These are phyloP conservation scores for Candida khao-thaluensis DNA, from an alignment of 805 yeast species.

Conservation along the genomic window DNA sequence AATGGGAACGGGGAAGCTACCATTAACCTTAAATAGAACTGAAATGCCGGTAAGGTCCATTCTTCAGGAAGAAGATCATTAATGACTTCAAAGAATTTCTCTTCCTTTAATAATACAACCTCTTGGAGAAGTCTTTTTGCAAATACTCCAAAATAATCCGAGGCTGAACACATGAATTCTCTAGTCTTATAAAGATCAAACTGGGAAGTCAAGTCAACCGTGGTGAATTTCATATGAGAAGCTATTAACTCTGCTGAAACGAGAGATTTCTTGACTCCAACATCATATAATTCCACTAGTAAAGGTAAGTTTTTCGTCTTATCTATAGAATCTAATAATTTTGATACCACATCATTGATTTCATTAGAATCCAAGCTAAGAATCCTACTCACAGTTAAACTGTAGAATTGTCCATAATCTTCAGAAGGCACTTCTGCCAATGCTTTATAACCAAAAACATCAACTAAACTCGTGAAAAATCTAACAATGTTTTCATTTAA, in stretches of 20 bases:
- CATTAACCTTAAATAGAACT: slow-evolving; percentile 31
- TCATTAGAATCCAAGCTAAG: not conserved
- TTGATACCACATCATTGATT: not conserved
- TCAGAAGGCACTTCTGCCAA: not conserved
- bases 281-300: not conserved
- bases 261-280: not conserved
- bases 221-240: slow-evolving; percentile 11
- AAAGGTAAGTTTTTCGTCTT: slow-evolving; percentile 3
- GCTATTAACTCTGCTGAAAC: slow-evolving; percentile 8
- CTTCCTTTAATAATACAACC: slow-evolving; percentile 20
- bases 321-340: slow-evolving; percentile 2
- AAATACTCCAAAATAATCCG: slow-evolving; percentile 22
- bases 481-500: slow-evolving; percentile 6
- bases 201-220: slow-evolving; percentile 16
- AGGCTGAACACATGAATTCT: too few relatives aligned
- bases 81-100: slow-evolving; percentile 24
- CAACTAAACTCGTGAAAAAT: not conserved
- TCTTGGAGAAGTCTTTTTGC: slow-evolving; percentile 37
- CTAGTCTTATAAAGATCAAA: slow-evolving; percentile 24
- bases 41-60: slow-evolving; percentile 34
- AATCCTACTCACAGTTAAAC: not conserved
- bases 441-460: slow-evolving; percentile 3
- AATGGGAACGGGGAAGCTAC: slow-evolving; percentile 35
- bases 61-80: slow-evolving; percentile 19
- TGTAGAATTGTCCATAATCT: not conserved